These are phyloP conservation scores for Dryas octopetala DNA, from an alignment of 306 rosid genomes.

Conservation along the genomic window DNA sequence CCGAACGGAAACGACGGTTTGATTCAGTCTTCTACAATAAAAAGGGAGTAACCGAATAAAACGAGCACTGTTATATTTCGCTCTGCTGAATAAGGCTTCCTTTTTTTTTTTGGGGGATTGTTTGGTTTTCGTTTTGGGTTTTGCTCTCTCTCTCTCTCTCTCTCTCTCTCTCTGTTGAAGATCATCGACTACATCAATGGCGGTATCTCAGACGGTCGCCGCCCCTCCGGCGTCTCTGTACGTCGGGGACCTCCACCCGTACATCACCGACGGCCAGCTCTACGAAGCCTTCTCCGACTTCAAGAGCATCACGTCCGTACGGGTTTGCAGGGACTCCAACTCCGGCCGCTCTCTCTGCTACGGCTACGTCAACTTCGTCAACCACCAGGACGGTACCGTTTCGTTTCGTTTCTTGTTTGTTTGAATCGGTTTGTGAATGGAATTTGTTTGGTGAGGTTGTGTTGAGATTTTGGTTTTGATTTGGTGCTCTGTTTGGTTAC, in stretches of 20 bases:
- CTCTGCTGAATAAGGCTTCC: neutral
- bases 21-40: neutral
- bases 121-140: too few relatives aligned
- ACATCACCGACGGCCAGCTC: constrained; percentile 52
- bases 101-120: neutral
- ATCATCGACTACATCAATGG: constrained; percentile 40
- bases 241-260: constrained; percentile 82
- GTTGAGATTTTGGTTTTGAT: neutral
- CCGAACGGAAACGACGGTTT: constrained; percentile 12
- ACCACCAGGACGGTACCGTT: constrained; percentile 59
- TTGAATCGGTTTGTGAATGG: neutral
- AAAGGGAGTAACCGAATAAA: neutral
- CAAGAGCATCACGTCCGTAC: constrained; percentile 53
- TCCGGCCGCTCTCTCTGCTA: constrained; percentile 74
- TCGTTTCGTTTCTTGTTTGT: neutral
- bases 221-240: constrained; percentile 61
- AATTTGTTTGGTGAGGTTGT: neutral
- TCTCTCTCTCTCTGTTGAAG: too few relatives aligned
- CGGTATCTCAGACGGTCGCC: constrained; percentile 38
- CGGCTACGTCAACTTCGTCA: constrained; percentile 72
- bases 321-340: constrained; percentile 58
- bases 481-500: constrained; percentile 4
- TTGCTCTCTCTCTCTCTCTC: too few relatives aligned
- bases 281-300: constrained; percentile 54
- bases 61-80: neutral